These are phyloP conservation scores for Silene noctiflora DNA, from an alignment of 179 eudicot species.

Conservation along the genomic window DNA sequence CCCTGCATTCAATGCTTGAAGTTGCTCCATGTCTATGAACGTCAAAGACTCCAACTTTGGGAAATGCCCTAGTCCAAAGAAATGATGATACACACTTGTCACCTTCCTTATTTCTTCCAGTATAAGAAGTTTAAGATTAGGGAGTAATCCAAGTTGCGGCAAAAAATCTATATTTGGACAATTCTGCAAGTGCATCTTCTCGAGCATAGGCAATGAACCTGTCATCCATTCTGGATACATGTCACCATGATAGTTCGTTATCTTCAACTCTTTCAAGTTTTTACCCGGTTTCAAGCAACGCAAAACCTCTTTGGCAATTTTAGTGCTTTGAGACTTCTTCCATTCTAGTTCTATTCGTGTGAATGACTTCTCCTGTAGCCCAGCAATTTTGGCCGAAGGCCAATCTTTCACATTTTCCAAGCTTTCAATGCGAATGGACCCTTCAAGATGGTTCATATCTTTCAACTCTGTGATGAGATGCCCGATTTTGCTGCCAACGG, in stretches of 20 bases:
- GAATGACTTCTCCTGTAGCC: background rate
- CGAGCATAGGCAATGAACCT: background rate
- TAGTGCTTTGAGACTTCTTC: background rate
- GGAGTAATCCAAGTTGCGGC: slow-evolving; percentile 5
- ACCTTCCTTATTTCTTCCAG: background rate
- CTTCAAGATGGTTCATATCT: slow-evolving; percentile 14
- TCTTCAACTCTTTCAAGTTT: slow-evolving; percentile 1
- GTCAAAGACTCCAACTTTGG: slow-evolving; percentile 7
- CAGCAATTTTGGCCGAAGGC: background rate
- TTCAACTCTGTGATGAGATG: slow-evolving; percentile 5
- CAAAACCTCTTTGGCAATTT: slow-evolving; percentile 9
- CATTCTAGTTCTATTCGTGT: slow-evolving; percentile 12
- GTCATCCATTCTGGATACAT: slow-evolving; percentile 13
- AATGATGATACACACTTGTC: background rate
- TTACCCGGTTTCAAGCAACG: slow-evolving; percentile 10
- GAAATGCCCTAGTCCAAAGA: slow-evolving; percentile 6
- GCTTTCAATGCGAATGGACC: slow-evolving; percentile 12
- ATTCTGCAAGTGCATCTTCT: background rate
- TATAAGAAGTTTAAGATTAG: background rate
- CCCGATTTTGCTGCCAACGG: background rate
- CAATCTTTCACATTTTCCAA: slow-evolving; percentile 11
- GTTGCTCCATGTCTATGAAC: slow-evolving; percentile 11
- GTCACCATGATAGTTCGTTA: background rate
- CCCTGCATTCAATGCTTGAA: background rate
- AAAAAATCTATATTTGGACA: background rate